Evolutionary conservation across 345 rosid species (phyloP).

Genomic region (Balakata baccata): DNA sequence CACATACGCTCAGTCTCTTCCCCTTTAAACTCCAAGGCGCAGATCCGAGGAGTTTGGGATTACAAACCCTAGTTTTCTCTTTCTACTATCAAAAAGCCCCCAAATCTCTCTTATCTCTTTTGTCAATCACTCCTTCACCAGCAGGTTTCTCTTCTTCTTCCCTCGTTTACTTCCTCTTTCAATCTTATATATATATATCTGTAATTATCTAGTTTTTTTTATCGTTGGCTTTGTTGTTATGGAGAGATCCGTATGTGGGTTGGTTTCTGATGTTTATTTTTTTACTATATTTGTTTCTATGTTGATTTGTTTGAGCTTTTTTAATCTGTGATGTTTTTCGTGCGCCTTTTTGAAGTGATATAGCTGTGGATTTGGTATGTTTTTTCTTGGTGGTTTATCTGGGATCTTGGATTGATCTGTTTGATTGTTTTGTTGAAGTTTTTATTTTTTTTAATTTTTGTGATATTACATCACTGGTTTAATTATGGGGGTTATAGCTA

Average conservation of each 20-base stretch:
- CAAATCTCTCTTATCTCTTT: conserved; percentile 10
- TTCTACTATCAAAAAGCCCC: conserved; percentile 1
- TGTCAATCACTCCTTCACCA: conserved; percentile 10
- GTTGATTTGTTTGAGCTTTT: not conserved
- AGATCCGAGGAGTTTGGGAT: conserved; percentile 91
- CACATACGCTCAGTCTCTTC: not conserved
- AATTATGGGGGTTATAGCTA: not conserved
- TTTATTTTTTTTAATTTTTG: conserved; percentile 1
- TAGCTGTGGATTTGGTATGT: conserved; percentile 7
- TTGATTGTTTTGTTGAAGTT: not conserved
- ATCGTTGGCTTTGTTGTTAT: not conserved
- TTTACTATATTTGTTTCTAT: not conserved
- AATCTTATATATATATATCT: not conserved
- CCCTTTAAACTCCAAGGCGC: conserved; percentile 63
- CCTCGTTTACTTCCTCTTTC: not conserved
- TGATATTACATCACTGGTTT: not conserved
- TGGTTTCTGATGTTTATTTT: not conserved
- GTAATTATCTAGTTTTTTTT: not conserved
- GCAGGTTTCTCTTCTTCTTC: conserved; percentile 23
- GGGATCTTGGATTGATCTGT: conserved; percentile 32
- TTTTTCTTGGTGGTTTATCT: conserved; percentile 3
- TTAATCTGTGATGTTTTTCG: not conserved
- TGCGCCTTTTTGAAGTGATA: not conserved
- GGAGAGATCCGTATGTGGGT: not conserved
- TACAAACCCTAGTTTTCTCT: conserved; percentile 32